Evolutionary conservation across 306 rosid genomes (phyloP).

Genomic region (Oemleria cerasiformis): DNA sequence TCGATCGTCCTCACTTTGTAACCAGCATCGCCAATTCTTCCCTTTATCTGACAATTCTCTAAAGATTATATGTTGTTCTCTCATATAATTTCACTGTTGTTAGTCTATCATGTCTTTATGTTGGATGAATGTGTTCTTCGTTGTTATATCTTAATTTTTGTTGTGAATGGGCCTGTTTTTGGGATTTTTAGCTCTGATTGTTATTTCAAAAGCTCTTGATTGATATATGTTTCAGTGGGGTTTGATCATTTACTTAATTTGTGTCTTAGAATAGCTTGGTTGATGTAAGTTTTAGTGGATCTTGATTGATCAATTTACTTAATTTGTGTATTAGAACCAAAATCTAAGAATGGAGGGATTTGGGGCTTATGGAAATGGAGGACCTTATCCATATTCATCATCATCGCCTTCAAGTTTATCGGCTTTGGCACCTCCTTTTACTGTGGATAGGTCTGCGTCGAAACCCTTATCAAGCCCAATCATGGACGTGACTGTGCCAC

Average conservation of each 20-base stretch:
- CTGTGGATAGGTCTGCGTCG: constrained; percentile 44
- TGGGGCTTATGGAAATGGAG: constrained; percentile 47
- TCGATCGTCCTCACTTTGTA: neutral
- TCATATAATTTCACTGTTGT: neutral
- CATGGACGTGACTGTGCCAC: constrained; percentile 44
- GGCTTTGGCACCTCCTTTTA: constrained; percentile 77
- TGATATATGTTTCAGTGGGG: constrained; percentile 21
- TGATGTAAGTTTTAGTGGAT: constrained; percentile 22
- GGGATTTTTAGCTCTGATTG: constrained; percentile 6
- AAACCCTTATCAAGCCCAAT: constrained; percentile 37
- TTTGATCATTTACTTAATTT: constrained; percentile 19
- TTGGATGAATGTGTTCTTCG: constrained; percentile 12
- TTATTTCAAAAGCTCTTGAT: neutral
- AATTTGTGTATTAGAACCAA: constrained; percentile 18
- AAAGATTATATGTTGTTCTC: neutral
- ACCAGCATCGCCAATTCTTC: neutral
- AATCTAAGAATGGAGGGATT: constrained; percentile 52
- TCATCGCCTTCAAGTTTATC: constrained; percentile 63
- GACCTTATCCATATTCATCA: constrained; percentile 28
- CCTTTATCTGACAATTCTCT: neutral
- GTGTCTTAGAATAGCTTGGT: constrained; percentile 2
- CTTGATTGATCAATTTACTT: constrained; percentile 32
- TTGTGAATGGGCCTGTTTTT: neutral
- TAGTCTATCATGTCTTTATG: neutral
- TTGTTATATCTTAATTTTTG: neutral